phyloP scores from a whole-genome alignment of 345 rosid species.

The Limnanthes douglasii region DNA sequence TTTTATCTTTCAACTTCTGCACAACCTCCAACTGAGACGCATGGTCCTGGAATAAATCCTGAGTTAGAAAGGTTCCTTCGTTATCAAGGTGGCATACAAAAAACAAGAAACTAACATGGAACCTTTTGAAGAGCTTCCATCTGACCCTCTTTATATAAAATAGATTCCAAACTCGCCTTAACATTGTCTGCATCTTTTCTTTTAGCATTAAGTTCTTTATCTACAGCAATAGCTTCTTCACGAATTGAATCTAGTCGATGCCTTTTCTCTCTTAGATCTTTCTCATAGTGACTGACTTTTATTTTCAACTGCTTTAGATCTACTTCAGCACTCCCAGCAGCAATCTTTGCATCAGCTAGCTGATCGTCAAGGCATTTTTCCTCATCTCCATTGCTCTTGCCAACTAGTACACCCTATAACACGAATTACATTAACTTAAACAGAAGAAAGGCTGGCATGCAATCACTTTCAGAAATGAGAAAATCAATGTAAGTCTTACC shows the following conservation, averaged over 20 bases:
- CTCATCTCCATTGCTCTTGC: slow-evolving; percentile 85
- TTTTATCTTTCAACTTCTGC: slow-evolving; percentile 71
- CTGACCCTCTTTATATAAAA: slow-evolving; percentile 58
- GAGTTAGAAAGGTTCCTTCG: slow-evolving; percentile 8
- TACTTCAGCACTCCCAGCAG: slow-evolving; percentile 83
- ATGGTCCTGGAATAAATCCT: slow-evolving; percentile 38
- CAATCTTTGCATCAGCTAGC: slow-evolving; percentile 75
- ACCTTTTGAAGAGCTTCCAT: slow-evolving; percentile 92
- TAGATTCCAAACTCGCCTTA: slow-evolving; percentile 38
- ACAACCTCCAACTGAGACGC: slow-evolving; percentile 45
- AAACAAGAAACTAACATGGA: slow-evolving; percentile 6
- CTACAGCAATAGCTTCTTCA: slow-evolving; percentile 64
- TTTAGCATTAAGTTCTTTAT: slow-evolving; percentile 57
- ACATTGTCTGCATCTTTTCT: slow-evolving; percentile 50
- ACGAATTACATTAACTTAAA: not conserved
- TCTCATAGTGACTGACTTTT: slow-evolving; percentile 68
- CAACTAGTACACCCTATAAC: slow-evolving; percentile 78
- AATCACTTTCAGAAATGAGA: not conserved
- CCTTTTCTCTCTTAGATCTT: slow-evolving; percentile 70
- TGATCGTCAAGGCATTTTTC: slow-evolving; percentile 98
- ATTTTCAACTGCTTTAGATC: slow-evolving; percentile 77
- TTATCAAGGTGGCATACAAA: not conserved
- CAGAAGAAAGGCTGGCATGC: not conserved
- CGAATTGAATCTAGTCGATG: slow-evolving; percentile 56
- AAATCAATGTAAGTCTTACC: slow-evolving; percentile 21